Conservation (phyloP, 2,329 filamentous ascomycete species). For the Fusarium dimerum region DNA sequence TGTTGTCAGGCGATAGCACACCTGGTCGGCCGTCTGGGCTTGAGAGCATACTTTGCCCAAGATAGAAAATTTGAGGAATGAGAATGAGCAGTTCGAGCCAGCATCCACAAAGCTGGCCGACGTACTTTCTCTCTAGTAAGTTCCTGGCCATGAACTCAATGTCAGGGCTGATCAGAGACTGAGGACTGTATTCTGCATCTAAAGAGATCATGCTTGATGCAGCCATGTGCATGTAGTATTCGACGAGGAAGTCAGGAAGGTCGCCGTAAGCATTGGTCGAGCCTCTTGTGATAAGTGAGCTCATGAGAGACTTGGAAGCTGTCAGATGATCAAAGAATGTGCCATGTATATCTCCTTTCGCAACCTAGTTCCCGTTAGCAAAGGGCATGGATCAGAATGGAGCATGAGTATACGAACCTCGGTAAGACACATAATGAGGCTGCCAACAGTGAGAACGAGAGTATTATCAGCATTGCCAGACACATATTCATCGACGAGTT, state of each 20-base stretch:
- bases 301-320: conserved; percentile 44
- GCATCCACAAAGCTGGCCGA: conserved; percentile 40
- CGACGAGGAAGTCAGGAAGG: conserved; percentile 46
- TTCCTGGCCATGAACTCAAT: conserved; percentile 33
- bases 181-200: conserved; percentile 30
- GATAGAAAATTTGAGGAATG: conserved; percentile 42
- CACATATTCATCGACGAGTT: conserved; percentile 36
- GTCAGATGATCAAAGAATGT: conserved; percentile 48
- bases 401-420: conserved; percentile 37
- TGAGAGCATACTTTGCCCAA: conserved; percentile 43
- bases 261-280: conserved; percentile 36
- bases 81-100: conserved; percentile 41
- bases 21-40: conserved; percentile 26
- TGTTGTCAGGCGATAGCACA: conserved; percentile 40
- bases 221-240: conserved; percentile 50
- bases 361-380: conserved; percentile 29
- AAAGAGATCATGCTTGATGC: conserved; percentile 50
- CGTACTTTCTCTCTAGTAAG: conserved; percentile 34
- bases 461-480: conserved; percentile 35
- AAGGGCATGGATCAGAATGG: background rate
- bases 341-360: conserved; percentile 46
- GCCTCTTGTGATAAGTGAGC: conserved; percentile 36
- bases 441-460: conserved; percentile 44
- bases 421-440: conserved; percentile 47
- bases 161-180: conserved; percentile 33